Percentiles rank a stretch among this genome's conserved stretches.
These are phyloP conservation scores for Alisma plantagoaquatica DNA, from an alignment of 106 monocot species.

Conservation along the genomic window DNA sequence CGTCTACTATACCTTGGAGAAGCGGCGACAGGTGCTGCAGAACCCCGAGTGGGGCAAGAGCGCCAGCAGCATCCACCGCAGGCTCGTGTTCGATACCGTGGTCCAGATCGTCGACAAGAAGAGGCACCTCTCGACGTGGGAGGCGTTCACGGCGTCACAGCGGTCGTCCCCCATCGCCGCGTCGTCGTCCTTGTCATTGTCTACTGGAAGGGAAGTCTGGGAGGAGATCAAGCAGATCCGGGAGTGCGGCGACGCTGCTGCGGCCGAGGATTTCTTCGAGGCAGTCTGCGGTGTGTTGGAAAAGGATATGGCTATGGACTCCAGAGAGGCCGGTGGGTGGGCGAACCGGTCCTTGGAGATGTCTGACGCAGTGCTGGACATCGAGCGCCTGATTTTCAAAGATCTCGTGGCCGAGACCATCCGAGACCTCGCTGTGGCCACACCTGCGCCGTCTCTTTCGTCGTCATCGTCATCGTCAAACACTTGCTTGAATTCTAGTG, in stretches of 20 bases:
- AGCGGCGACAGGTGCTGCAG: conserved; percentile 8
- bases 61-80: conserved; percentile 30
- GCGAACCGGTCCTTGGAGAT: conserved; percentile 32
- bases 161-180: no score
- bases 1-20: conserved; percentile 26
- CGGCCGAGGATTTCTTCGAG: conserved; percentile 44
- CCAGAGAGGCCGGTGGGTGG: conserved; percentile 29
- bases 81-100: conserved; percentile 61
- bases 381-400: conserved; percentile 84
- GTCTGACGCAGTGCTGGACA: conserved; percentile 65
- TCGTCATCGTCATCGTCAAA: no score
- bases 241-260: conserved; percentile 8
- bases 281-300: conserved; percentile 28
- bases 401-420: conserved; percentile 83
- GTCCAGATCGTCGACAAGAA: conserved; percentile 40
- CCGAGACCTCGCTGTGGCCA: conserved; percentile 33
- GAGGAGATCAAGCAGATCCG: conserved; percentile 35
- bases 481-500: no score
- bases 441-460: neutral
- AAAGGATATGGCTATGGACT: conserved; percentile 31
- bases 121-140: conserved; percentile 34
- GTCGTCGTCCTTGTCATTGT: no score
- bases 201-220: conserved; percentile 50
- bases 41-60: no score
- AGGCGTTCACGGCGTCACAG: conserved; percentile 22